These are phyloP conservation scores for Nannochloris sp. DNA, from an alignment of 139 green algal genomes.

Conservation along the genomic window DNA sequence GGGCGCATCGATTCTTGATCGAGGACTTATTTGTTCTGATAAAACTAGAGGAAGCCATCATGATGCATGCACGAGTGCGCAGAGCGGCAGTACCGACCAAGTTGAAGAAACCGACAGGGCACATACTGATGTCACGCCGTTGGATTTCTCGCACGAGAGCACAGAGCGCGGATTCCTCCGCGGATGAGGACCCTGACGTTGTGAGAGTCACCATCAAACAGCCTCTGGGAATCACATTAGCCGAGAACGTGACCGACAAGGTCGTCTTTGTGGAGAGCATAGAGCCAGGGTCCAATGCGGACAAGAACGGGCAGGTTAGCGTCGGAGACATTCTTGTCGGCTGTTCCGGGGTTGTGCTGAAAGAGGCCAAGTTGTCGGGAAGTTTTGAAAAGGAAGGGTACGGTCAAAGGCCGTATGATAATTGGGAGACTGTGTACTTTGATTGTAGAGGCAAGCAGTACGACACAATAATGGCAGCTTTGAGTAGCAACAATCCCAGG, in stretches of 20 bases:
- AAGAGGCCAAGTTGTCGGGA: conserved; percentile 45
- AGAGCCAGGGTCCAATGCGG: conserved; percentile 29
- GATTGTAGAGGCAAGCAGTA: conserved; percentile 43
- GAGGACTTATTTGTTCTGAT: too few relatives aligned
- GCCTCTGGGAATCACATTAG: conserved; percentile 28
- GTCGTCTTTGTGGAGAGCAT: conserved; percentile 44
- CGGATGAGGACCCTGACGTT: not conserved
- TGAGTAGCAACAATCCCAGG: conserved; percentile 49
- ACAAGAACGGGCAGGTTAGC: conserved; percentile 1
- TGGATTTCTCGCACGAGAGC: too few relatives aligned
- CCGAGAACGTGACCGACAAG: conserved; percentile 10
- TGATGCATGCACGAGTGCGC: too few relatives aligned
- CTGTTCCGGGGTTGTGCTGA: conserved; percentile 40
- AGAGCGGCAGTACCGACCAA: too few relatives aligned
- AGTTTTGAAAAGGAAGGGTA: conserved; percentile 33
- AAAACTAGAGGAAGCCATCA: too few relatives aligned
- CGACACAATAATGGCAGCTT: conserved; percentile 45
- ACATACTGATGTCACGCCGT: too few relatives aligned
- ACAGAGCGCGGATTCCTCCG: too few relatives aligned
- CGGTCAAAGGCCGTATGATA: conserved; percentile 46
- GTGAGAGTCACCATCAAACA: conserved; percentile 27
- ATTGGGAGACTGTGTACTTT: conserved; percentile 45
- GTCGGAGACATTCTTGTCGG: conserved; percentile 15
- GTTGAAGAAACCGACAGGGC: too few relatives aligned
- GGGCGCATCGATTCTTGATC: too few relatives aligned